Percentiles rank a stretch among this genome's conserved stretches.
phyloP scores from a whole-genome alignment of 148 eudicot genomes.

The Arbutus unedo region DNA sequence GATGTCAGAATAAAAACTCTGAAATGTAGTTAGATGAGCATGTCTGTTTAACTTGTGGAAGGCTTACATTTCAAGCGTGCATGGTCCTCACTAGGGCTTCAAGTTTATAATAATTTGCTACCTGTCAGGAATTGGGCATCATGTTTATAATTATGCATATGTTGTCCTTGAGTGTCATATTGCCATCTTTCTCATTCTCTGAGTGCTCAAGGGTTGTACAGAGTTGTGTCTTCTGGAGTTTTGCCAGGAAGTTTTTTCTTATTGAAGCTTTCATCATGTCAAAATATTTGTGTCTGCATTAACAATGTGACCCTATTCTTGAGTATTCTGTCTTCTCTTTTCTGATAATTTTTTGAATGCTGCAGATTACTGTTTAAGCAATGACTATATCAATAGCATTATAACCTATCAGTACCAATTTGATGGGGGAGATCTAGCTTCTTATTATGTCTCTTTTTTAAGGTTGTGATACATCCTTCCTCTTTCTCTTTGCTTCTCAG shows the following conservation, averaged over 20 bases:
- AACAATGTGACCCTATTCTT: neutral
- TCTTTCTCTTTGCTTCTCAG: slow-evolving; percentile 14
- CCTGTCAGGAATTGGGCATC: no score
- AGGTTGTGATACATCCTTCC: slow-evolving; percentile 30
- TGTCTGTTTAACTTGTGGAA: neutral
- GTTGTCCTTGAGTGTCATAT: neutral
- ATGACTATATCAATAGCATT: slow-evolving; percentile 47
- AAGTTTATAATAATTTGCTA: neutral
- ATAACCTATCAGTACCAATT: slow-evolving; percentile 48
- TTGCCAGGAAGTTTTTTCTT: neutral
- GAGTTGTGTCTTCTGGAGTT: slow-evolving; percentile 1
- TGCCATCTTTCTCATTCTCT: neutral
- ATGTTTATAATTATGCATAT: neutral
- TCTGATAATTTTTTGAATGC: slow-evolving; percentile 14
- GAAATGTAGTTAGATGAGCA: neutral
- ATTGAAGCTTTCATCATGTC: neutral
- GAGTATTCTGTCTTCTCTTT: neutral
- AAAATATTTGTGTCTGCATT: neutral
- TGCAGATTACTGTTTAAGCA: slow-evolving; percentile 60
- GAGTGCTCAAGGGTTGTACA: neutral
- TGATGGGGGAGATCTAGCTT: slow-evolving; percentile 45
- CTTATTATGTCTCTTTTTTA: slow-evolving; percentile 52
- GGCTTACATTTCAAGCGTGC: neutral
- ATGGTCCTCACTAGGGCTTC: neutral
- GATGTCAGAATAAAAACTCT: neutral